Conservation (phyloP, 768 basidiomycete species). For the Mycena pura region DNA sequence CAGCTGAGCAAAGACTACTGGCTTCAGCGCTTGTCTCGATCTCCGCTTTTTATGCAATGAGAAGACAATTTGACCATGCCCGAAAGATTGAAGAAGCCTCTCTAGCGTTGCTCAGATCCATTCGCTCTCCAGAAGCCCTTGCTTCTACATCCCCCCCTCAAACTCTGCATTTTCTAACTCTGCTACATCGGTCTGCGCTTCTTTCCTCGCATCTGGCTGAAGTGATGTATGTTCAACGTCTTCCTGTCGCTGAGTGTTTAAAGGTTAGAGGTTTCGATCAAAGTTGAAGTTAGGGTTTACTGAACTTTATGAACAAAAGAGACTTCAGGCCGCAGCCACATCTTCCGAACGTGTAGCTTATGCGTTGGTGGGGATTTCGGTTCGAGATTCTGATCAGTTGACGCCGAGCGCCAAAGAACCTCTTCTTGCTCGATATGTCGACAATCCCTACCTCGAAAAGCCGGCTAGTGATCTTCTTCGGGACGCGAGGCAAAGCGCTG, state of each 20-base stretch:
- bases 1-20: constrained; percentile 67
- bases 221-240: constrained; percentile 61
- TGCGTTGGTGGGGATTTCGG: constrained; percentile 52
- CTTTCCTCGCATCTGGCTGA: constrained; percentile 78
- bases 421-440: constrained; percentile 51
- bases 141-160: constrained; percentile 59
- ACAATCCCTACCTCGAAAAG: constrained; percentile 57
- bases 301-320: too few species aligned
- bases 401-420: constrained; percentile 41
- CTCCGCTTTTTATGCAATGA: constrained; percentile 72
- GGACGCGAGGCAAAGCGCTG: constrained; percentile 73
- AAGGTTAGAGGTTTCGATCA: too few species aligned
- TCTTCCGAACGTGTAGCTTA: constrained; percentile 71
- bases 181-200: constrained; percentile 78
- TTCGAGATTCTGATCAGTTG: constrained; percentile 36
- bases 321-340: constrained; percentile 66
- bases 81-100: constrained; percentile 61
- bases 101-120: constrained; percentile 60
- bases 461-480: constrained; percentile 66
- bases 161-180: constrained; percentile 65
- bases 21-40: constrained; percentile 70
- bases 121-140: constrained; percentile 53
- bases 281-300: too few species aligned
- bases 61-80: constrained; percentile 62
- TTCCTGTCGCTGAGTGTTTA: constrained; percentile 52